These are phyloP conservation scores for Blattamonas nauphoetae DNA, from an alignment of 78 protist genomes.

Conservation along the genomic window DNA sequence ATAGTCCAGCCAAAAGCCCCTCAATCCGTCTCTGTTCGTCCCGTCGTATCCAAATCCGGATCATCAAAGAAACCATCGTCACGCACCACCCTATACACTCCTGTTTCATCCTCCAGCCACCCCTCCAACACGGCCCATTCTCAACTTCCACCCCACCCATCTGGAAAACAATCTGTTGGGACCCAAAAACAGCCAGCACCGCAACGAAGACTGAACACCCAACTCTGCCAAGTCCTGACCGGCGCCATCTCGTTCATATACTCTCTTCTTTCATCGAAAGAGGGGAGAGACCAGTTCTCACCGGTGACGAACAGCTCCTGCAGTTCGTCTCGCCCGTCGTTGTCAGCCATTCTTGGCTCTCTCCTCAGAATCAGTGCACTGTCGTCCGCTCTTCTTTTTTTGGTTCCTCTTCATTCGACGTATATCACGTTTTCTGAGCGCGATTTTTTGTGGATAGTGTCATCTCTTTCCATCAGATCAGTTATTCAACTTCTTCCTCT, in stretches of 20 bases:
- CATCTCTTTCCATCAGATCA: background rate
- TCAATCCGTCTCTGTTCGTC: no score
- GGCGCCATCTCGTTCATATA: background rate
- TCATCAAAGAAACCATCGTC: background rate
- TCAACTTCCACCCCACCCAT: background rate
- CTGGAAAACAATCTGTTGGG: background rate
- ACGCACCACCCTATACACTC: background rate
- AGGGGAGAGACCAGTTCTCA: no score
- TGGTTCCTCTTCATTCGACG: background rate
- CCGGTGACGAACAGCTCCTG: background rate
- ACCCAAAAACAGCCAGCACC: background rate
- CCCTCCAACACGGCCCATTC: background rate
- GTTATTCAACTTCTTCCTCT: background rate
- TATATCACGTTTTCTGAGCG: background rate
- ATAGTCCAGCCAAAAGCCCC: no score
- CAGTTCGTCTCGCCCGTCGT: background rate
- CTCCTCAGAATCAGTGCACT: background rate
- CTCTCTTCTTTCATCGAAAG: no score
- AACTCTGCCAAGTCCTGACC: background rate
- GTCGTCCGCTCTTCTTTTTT: background rate
- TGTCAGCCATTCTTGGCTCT: background rate
- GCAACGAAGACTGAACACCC: background rate
- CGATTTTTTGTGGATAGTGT: background rate
- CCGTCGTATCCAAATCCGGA: no score
- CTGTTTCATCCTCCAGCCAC: background rate